Base-by-base conservation (phyloP, 768 basidiomycete species). In the Asterophora lycoperdoides region DNA sequence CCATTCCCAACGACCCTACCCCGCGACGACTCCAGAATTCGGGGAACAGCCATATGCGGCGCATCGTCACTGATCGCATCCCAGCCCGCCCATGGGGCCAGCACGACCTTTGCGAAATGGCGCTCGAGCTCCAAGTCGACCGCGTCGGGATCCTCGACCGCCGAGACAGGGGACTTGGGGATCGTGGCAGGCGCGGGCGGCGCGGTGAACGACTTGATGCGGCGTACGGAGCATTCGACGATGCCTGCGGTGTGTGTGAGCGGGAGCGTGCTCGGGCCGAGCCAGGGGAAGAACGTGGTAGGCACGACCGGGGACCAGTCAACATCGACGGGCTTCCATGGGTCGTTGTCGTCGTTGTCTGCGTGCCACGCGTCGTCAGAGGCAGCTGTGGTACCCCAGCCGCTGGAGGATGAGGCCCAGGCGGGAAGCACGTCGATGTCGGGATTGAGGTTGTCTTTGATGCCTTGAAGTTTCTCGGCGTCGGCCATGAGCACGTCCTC, bases 211-310 rank as follows among this genome's bases (percentile, higher is more conserved):
- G 73, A 64, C 46, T 73, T 70, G 60, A 89, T 68, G 28, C 76
- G 73, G 9, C 87, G 74, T 46, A 82, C 76, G 1, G 83, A 83
- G 29, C 69, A 74, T 64, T 89, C 87, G 44, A 86, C 78, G 41
- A 86, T 64, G 8, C 83, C 84, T 1, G 81, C 71, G 5, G 71
- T 74, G 56, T 88, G 85, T 0, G 86, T 85, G 44, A 76, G 56
- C 0, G 84, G 79, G 30, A 88, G 64, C 5, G 65, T 61, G 10
- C 76, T 79, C 2, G 79, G 78, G 0, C 84, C 86, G 5, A 88
- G 63, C 35, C 79, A 58, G 0, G 66, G 55, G 35, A 69, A 47
- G 32, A 81, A 61, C 7, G 64, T 49, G 20, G 56, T 64, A 64
- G 30, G 61, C 19, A 54, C 41, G 30, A 49, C 52, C 3, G 55